Percentiles rank a stretch among this genome's conserved stretches.
These are phyloP conservation scores for Tolypocladium capitatum DNA, from an alignment of 2,329 filamentous ascomycete species.

Conservation along the genomic window DNA sequence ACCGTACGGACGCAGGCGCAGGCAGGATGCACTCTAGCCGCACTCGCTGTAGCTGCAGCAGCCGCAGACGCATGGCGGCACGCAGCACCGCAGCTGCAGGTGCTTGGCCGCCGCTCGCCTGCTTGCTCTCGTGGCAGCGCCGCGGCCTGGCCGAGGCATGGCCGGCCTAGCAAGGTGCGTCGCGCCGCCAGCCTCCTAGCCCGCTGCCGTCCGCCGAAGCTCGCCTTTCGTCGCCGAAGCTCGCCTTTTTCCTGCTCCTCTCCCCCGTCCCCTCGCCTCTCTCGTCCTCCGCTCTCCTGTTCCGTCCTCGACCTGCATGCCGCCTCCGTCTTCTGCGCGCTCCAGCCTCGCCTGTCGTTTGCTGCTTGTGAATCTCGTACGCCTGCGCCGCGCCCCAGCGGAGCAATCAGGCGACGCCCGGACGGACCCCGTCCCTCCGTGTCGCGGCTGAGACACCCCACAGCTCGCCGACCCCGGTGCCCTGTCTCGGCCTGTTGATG, in stretches of 20 bases:
- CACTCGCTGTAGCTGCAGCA: not conserved
- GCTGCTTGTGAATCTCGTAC: not conserved
- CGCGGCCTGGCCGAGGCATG: no score
- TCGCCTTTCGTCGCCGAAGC: not conserved
- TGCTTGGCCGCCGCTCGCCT: no score
- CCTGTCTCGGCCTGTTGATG: not conserved
- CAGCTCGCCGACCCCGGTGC: not conserved
- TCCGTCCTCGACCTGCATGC: not conserved
- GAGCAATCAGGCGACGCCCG: slow-evolving; percentile 1
- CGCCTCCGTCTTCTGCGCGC: not conserved
- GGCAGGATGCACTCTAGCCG: not conserved
- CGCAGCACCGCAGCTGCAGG: no score
- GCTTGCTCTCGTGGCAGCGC: no score
- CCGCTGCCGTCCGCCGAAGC: no score
- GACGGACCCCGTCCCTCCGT: slow-evolving; percentile 1
- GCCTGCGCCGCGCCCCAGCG: slow-evolving; percentile 1
- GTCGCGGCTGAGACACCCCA: slow-evolving; percentile 4
- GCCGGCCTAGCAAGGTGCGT: no score
- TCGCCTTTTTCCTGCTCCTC: not conserved
- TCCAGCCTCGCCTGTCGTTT: not conserved
- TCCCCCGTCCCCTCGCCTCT: not conserved
- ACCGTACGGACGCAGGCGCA: no score
- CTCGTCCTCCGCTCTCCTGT: not conserved
- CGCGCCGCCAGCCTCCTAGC: no score
- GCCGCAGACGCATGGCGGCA: no score